Evolutionary conservation across 805 yeast species (phyloP).

Genomic region (Torulaspora indica): DNA sequence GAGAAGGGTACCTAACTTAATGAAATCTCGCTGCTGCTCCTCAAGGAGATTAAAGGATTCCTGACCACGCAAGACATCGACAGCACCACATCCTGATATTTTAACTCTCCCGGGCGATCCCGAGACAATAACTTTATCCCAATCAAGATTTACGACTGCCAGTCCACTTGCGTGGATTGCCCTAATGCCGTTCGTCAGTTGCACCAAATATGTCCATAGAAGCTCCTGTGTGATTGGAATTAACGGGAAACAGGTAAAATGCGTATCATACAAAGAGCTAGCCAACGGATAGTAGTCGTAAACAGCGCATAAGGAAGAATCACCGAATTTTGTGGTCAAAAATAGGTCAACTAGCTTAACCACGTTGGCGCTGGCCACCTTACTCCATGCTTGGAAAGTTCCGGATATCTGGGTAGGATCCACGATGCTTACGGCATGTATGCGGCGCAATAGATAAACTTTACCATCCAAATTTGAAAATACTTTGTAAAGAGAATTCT

Average conservation of each 20-base stretch:
- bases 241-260: slow-evolving; percentile 41
- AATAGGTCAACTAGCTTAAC: slow-evolving; percentile 75
- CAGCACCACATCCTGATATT: slow-evolving; percentile 63
- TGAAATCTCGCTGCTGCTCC: slow-evolving; percentile 53
- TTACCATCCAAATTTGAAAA: slow-evolving; percentile 73
- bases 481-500: slow-evolving; percentile 69
- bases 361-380: slow-evolving; percentile 46
- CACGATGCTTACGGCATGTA: slow-evolving; percentile 53
- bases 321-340: slow-evolving; percentile 81
- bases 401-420: slow-evolving; percentile 56
- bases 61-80: slow-evolving; percentile 55
- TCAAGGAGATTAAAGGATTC: slow-evolving; percentile 17
- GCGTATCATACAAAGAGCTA: slow-evolving; percentile 63
- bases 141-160: slow-evolving; percentile 47
- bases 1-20: slow-evolving; percentile 55
- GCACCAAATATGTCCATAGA: slow-evolving; percentile 74
- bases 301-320: slow-evolving; percentile 65
- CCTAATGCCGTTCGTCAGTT: slow-evolving; percentile 64
- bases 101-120: slow-evolving; percentile 63
- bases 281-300: slow-evolving; percentile 85
- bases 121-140: slow-evolving; percentile 69
- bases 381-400: slow-evolving; percentile 63
- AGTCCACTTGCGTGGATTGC: slow-evolving; percentile 62
- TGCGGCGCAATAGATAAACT: slow-evolving; percentile 67
- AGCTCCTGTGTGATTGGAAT: slow-evolving; percentile 51